Base-by-base conservation (phyloP, 2,329 filamentous ascomycete genomes). In the Tolypocladium album region DNA sequence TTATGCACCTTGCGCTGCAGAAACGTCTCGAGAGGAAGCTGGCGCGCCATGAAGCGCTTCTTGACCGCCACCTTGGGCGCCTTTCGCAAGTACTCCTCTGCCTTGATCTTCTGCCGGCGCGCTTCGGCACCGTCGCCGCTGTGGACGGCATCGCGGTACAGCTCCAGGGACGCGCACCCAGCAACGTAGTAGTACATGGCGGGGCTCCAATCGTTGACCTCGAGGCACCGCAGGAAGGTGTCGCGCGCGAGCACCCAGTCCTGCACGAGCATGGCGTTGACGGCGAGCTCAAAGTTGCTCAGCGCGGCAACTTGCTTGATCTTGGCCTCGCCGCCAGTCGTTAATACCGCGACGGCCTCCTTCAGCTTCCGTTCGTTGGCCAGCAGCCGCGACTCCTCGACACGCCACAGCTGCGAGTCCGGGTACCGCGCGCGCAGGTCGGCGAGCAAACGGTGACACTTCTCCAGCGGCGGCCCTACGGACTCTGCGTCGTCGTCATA, bases 291-390 rank as follows among this genome's bases (percentile, higher is more conserved):
- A 69, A 97, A 99, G 68, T 86, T 85, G 68, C 88, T 88, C 61
- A 97, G 79, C 0, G 90, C 92, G 56, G 90, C 85, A 42, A 97
- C 87, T 75, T 97, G 94, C 71, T 91, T 92, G 78, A 97, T 89
- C 61, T 88, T 86, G 58, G 87, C 88, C 65, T 84, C 78, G 39
- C 79, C 76, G 36, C 83, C 83, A 0, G 76, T 76, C 9, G 75
- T 78, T 20, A 96, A 78, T 34, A 92, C 77, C 2, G 81, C 76
- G 45, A 96, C 77, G 0, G 92, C 88, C 39, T 82, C 80, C 38
- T 84, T 78, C 0, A 97, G 76, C 55, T 88, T 76, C 43, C 83
- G 82, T 58, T 87, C 84, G 42, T 85, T 85, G 9, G 87, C 85
- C 36, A 86, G 75, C 78, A 92, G 87, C 34, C 92, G 82, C 0